Evolutionary conservation across 176 grass and related monocot species (phyloP), one percentile per base, ranked within the genome.

Genomic region (Hyparrhenia diplandra): DNA sequence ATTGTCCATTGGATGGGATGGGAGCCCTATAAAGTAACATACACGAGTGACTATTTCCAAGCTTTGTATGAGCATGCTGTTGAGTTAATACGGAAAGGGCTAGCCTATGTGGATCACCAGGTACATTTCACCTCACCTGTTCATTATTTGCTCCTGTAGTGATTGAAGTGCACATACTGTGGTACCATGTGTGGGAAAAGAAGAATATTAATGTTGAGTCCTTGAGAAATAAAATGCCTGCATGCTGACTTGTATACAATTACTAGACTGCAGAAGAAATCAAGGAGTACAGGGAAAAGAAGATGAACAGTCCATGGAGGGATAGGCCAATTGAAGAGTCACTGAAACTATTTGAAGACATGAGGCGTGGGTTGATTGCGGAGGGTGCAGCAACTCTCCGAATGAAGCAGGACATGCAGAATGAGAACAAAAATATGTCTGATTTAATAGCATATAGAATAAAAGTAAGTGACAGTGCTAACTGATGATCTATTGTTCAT

Each of bases 401-500:
- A 85, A 85, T 99, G 90, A 99, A 99, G 74, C 92, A 95, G 78
- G 96, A 99, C 84, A 99, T 99, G 96, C 96, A 99, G 82, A 99
- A 88, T 75, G 92, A 99, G 8, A 99, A 99, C 69, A 99, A 95
- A 79, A 99, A 99, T 59, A 95, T 99, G 92, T 93, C 92, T 74
- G 93, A 99, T 69, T 85, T 99, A 59, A 95, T 99, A 78, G 96
- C 96, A 74, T 99, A 99, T 82, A 90, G 96, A 73, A 95, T 99
- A 86, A 99, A 99, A 90, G 96, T 99, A 89, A 87, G 88, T 59
- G 31, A 11, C 40, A 74, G 14, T 74, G 43, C 55, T 79, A 61
- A 39, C 60, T 42, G 42, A 65, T 27, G 28, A 32, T 35, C n/a
- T 41, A 64, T 72, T 58, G 28, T 46, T 80, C 32, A 83, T 43